Evolutionary conservation across 495 filamentous ascomycete genomes (phyloP), one percentile per base, ranked within the genome.

Genomic region (Annulohypoxylon stygium): DNA sequence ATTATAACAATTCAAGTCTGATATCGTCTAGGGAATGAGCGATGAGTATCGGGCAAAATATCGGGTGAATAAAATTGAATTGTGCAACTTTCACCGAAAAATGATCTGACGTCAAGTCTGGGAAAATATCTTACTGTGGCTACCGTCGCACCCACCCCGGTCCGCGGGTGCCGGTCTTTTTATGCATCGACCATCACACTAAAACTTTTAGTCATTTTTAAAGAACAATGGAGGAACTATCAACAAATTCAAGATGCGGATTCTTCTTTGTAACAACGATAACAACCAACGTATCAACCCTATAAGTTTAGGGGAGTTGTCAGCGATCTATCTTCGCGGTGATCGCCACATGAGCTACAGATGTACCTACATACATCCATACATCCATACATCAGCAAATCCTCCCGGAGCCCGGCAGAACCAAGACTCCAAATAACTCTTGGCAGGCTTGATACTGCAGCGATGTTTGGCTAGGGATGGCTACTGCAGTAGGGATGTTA

Each of bases 361-460:
- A 39, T 43, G 37, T 43, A 60, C 57, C 57, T 60, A 60, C 57
- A 51, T 60, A 36, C 20, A 23, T 23, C 1, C 57, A 51, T 60
- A 36, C 20, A 23, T 23, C 1, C 1, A 23, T 23, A 23, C n/a
- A 36, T 45, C 51, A 58, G 62, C 45, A 11, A 51, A 61, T 53
- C 51, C 58, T 60, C 65, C 37, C 55, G 65, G 61, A 47, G 61
- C 18, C 61, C 48, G 61, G 54, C 48, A 66, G 61, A 34, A 61
- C 30, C 47, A 47, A 54, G 57, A 45, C 61, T 26, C 55, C 39
- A 45, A 70, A 50, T 14, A 62, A 53, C 58, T 47, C 72, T 75
- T 75, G 72, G 72, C 72, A 70, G 54, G 51, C 71, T 65, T 51
- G 48, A 43, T 45, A 43, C 45, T 45, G 51, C 60, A 70, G 34